Conservation (phyloP, 108 stramenopile genomes). For the Stephanodiscus minutulus region DNA sequence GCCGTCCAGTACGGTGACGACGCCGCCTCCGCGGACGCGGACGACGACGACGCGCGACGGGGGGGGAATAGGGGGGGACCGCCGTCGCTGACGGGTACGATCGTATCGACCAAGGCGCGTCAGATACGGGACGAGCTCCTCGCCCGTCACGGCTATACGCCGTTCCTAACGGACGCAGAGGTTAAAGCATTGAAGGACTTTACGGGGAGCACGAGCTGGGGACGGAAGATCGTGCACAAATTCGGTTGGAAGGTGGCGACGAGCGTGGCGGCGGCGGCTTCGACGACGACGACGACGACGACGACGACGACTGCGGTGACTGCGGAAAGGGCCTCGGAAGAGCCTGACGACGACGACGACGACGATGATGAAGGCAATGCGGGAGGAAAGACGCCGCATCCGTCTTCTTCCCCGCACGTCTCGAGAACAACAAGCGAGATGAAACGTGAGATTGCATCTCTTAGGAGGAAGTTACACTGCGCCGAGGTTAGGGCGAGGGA, state of each 20-base stretch:
- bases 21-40: no score
- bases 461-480: slow-evolving; percentile 16
- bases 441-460: slow-evolving; percentile 21
- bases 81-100: slow-evolving; percentile 17
- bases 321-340: neutral
- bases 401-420: neutral
- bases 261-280: neutral
- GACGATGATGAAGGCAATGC: neutral
- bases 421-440: slow-evolving; percentile 9
- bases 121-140: slow-evolving; percentile 35
- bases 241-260: slow-evolving; percentile 17
- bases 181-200: slow-evolving; percentile 32
- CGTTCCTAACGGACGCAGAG: slow-evolving; percentile 31
- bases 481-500: neutral
- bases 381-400: neutral
- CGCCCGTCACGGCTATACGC: slow-evolving; percentile 21
- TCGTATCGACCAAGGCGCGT: slow-evolving; percentile 32
- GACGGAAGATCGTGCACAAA: slow-evolving; percentile 26
- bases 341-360: neutral
- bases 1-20: neutral
- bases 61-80: neutral
- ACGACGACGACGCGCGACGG: neutral
- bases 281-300: neutral
- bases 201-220: slow-evolving; percentile 34
- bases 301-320: neutral